A percentile compares a stretch with the other conserved stretches of the same genome.
Conservation (phyloP, 805 yeast genomes). For the Metschnikowia henanensis region DNA sequence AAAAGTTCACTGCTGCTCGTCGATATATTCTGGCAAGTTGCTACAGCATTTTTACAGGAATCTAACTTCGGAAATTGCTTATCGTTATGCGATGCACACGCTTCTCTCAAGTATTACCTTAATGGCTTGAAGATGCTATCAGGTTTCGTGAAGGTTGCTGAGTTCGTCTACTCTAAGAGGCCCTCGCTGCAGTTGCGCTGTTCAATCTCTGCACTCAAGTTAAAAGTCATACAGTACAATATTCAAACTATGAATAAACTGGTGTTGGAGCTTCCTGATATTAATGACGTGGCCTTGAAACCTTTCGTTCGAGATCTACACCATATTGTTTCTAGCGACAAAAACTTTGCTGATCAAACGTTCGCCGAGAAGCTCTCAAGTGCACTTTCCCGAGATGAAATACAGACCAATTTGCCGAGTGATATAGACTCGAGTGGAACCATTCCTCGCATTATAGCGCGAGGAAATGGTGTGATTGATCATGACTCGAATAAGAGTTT, state of each 20-base stretch:
- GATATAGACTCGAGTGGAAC: too few relatives aligned
- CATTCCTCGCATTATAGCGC: too few relatives aligned
- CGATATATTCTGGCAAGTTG: slow-evolving; percentile 10
- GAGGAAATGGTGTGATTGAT: too few relatives aligned
- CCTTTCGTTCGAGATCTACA: slow-evolving; percentile 5
- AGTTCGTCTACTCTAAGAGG: slow-evolving; percentile 5
- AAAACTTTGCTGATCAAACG: not conserved
- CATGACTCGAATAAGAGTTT: not conserved
- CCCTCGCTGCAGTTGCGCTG: not conserved
- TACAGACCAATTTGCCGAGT: too few relatives aligned
- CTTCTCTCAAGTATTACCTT: slow-evolving; percentile 10
- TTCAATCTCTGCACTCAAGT: slow-evolving; percentile 3
- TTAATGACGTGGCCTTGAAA: not conserved
- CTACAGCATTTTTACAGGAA: slow-evolving; percentile 8
- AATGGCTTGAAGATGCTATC: slow-evolving; percentile 17
- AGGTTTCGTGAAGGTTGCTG: slow-evolving; percentile 16
- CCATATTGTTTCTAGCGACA: not conserved
- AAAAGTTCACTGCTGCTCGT: not conserved
- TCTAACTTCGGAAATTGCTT: slow-evolving; percentile 11
- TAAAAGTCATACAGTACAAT: slow-evolving; percentile 7
- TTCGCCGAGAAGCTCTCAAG: not conserved
- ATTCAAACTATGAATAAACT: not conserved
- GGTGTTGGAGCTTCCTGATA: not conserved
- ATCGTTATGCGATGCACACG: not conserved
- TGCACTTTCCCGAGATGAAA: too few relatives aligned